Evolutionary conservation across 148 eudicot species (phyloP).

Genomic region (Rheum nobile): DNA sequence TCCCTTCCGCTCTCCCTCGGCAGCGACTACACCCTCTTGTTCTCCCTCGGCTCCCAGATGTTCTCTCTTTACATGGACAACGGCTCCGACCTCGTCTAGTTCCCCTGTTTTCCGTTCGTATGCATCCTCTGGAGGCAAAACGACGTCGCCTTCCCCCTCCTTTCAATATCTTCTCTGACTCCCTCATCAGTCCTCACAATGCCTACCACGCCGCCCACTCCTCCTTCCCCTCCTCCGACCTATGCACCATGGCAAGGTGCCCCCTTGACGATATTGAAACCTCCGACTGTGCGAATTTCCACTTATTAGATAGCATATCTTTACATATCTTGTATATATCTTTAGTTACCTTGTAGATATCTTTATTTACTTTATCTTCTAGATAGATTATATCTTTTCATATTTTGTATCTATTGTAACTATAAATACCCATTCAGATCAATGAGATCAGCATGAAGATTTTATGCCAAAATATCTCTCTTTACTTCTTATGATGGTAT

Average conservation of each 20-base stretch:
- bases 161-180: slow-evolving; percentile 35
- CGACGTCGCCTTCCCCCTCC: slow-evolving; percentile 31
- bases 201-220: slow-evolving; percentile 75
- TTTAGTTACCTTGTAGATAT: no score
- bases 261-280: slow-evolving; percentile 59
- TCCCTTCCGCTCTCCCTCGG: slow-evolving; percentile 84
- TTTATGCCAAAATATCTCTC: no score
- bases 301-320: no score
- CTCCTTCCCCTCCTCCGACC: slow-evolving; percentile 53
- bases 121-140: slow-evolving; percentile 87
- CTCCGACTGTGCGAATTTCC: slow-evolving; percentile 31
- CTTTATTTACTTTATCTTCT: no score
- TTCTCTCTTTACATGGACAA: slow-evolving; percentile 85
- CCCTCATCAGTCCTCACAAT: slow-evolving; percentile 42
- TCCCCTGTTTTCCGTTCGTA: slow-evolving; percentile 69
- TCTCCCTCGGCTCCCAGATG: slow-evolving; percentile 45
- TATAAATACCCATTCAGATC: no score
- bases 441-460: no score
- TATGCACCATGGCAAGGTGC: slow-evolving; percentile 70
- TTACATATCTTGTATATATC: no score
- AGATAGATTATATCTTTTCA: no score
- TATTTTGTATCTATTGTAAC: no score
- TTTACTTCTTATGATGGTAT: no score
- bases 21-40: slow-evolving; percentile 66
- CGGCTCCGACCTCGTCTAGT: slow-evolving; percentile 86